Evolutionary conservation across 768 basidiomycete genomes (phyloP).

Genomic region (Rhizopogon vulgaris): DNA sequence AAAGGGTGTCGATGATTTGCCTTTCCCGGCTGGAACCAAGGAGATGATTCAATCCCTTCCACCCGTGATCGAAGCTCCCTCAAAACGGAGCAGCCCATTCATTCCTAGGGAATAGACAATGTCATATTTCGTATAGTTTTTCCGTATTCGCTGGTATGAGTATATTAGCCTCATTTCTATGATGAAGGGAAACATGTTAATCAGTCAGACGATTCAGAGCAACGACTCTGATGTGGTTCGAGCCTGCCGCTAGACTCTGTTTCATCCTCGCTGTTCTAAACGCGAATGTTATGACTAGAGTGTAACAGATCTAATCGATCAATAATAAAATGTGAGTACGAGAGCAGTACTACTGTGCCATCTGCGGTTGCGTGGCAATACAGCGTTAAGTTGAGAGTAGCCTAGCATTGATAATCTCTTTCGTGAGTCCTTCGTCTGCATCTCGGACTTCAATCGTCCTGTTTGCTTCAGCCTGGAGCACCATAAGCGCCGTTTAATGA

Average conservation of each 20-base stretch:
- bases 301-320: neutral
- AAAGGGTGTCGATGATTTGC: conserved; percentile 76
- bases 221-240: neutral
- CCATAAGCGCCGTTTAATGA: conserved; percentile 2
- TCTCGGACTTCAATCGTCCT: conserved; percentile 81
- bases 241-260: no score
- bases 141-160: neutral
- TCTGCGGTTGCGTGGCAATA: neutral
- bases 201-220: neutral
- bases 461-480: conserved; percentile 59
- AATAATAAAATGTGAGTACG: no score
- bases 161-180: neutral
- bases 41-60: conserved; percentile 67
- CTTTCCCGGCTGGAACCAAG: conserved; percentile 87
- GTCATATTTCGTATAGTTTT: conserved; percentile 7
- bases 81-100: conserved; percentile 77
- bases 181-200: neutral
- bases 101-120: conserved; percentile 56
- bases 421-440: conserved; percentile 76
- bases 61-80: conserved; percentile 61
- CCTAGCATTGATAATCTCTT: conserved; percentile 59
- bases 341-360: no score
- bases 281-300: neutral
- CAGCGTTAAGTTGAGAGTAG: conserved; percentile 23
- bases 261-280: neutral